phyloP scores from a whole-genome alignment of 352 stramenopile species.

The Halophytophthora batemanensis region DNA sequence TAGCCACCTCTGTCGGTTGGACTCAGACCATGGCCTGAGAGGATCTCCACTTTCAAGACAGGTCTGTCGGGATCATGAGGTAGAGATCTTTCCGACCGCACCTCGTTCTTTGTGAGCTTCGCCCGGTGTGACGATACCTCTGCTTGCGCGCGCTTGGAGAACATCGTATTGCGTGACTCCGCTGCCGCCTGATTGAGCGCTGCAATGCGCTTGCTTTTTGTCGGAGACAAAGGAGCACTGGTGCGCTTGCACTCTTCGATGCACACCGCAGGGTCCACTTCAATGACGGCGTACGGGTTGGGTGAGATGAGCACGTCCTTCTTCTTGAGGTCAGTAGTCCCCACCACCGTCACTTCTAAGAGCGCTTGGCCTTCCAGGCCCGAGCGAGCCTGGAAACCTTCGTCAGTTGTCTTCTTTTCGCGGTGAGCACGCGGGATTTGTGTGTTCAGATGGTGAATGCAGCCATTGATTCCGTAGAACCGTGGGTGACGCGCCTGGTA shows the following conservation, averaged over 20 bases:
- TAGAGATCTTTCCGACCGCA: conserved; percentile 45
- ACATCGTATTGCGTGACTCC: conserved; percentile 39
- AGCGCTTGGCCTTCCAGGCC: conserved; percentile 58
- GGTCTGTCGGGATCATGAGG: conserved; percentile 27
- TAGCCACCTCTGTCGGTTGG: conserved; percentile 62
- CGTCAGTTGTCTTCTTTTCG: conserved; percentile 51
- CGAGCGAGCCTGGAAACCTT: conserved; percentile 49
- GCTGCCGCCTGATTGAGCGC: conserved; percentile 26
- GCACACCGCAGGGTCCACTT: conserved; percentile 50
- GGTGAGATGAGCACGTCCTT: conserved; percentile 21
- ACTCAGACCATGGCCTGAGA: conserved; percentile 56
- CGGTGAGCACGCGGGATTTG: conserved; percentile 57
- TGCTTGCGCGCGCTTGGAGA: conserved; percentile 44
- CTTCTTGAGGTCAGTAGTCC: conserved; percentile 30
- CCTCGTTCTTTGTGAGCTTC: conserved; percentile 55
- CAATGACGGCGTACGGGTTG: conserved; percentile 61
- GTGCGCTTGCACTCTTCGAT: conserved; percentile 55
- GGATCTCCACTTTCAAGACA: conserved; percentile 49
- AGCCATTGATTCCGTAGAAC: conserved; percentile 82
- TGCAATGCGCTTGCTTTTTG: conserved; percentile 47
- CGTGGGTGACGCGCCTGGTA: conserved; percentile 57
- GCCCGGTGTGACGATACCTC: conserved; percentile 59
- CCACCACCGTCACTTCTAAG: conserved; percentile 55
- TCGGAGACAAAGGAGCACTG: conserved; percentile 38
- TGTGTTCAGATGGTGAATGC: conserved; percentile 64